Base-by-base conservation (phyloP, 805 yeast genomes). In the Candida fluviatilis region DNA sequence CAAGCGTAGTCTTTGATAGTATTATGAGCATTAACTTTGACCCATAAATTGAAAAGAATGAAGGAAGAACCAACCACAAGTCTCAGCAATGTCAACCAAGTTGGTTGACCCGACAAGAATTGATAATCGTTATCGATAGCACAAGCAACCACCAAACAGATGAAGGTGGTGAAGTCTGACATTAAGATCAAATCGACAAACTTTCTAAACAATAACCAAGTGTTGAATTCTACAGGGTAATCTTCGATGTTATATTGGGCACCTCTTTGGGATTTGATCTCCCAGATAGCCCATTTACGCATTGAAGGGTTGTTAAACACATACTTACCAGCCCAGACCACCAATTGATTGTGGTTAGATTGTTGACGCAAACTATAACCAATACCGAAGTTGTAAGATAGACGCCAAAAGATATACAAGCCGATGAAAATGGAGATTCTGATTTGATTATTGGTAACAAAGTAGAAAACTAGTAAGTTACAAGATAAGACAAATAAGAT, bases 1-100 rank as follows among this genome's bases (percentile, higher is more conserved):
- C 95, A 86, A 8, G 95, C 95, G 55, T 80, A 86, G 55, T 86
- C 95, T 57, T 86, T 85, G 42, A 86, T 89, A 14, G 86, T 89
- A 47, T 89, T 74, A 57, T 86, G 95, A 24, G 95, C 95, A 57
- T 87, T 90, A 17, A 85, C 63, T 57, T 86, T 86, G 34, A 86
- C 95, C 89, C 93, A 83, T 19, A 83, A 66, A 54, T 86, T 86
- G 66, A 87, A 84, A 14, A 83, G 42, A 43, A 85, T 78, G 49
- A 86, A 70, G 4, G 64, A 45, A 1, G 70, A 49, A n/a, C 95
- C 95, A 12, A 80, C 60, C 1, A 64, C 38, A 54, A 84, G 64
- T 51, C 89, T 71, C 24, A 75, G 57, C 41, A 62, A 57, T 13
- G 75, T 64, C 35, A 80, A 53, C 48, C 69, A 59, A 27, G 62